Evolutionary conservation across 345 rosid genomes (phyloP), one percentile per base, ranked within the genome.

Genomic region (Litchi chinensis): DNA sequence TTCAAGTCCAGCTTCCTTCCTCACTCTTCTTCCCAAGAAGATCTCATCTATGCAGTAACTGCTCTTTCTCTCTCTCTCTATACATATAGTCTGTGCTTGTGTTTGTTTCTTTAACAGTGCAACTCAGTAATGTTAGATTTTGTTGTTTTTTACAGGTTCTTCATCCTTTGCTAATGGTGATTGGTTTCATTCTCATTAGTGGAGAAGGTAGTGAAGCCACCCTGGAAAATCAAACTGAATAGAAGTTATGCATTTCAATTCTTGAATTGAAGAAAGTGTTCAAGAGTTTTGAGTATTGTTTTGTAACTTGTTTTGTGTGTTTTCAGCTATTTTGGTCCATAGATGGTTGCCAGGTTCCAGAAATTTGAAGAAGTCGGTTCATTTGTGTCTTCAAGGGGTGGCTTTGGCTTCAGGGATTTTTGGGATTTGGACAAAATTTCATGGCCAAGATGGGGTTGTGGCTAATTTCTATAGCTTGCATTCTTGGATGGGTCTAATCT

Each of bases 401-500:
- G 98, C 99, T 76, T 85, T 95, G 85, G 95, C 83, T 79, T 90
- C 81, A 84, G 98, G 96, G 85, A 32, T 91, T 24, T 90, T 90
- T 75, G 99, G 99, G 74, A 89, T 95, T 48, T 95, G 99, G 98
- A 92, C 95, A 5, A 95, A 85, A 84, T 95, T 95, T 71, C 95
- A 87, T 12, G 86, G 87, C 19, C 64, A 83, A 40, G 78, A 83
- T 28, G 99, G 99, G 18, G 32, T 92, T 65, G 82, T 91, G 65
- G 92, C 95, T 46, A 93, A 95, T 83, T 95, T 95, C 89, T 93
- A 84, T 43, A 93, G 92, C 81, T 88, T 95, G 71, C 99, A 95
- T 89, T 95, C 98, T 83, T 95, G 99, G 99, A 93, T 93, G 96
- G 99, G 99, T 63, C 87, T 95, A 77, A 75, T 90, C 87, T 95